Conservation (phyloP, 441 rosid species). For the Pelargonium fulgidum region DNA sequence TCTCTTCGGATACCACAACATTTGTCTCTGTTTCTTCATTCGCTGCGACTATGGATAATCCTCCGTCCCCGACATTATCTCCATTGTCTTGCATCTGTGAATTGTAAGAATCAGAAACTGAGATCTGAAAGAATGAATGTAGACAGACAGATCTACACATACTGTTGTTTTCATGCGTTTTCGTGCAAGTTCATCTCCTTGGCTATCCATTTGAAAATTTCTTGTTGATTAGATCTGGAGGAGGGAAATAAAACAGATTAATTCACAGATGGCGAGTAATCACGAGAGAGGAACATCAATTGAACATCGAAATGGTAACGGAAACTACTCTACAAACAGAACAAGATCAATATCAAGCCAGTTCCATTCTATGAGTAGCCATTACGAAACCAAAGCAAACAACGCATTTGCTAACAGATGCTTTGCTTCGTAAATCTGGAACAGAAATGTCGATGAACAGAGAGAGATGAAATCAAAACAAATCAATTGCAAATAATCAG, state of each 20-base stretch:
- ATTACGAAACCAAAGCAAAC: too few species aligned
- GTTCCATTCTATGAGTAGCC: too few species aligned
- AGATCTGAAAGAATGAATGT: slow-evolving; percentile 11
- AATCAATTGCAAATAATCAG: neutral
- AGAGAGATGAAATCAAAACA: neutral
- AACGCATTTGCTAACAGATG: too few species aligned
- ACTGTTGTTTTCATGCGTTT: slow-evolving; percentile 47
- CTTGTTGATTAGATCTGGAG: slow-evolving; percentile 13
- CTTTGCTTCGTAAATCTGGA: too few species aligned
- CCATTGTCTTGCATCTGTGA: slow-evolving; percentile 46
- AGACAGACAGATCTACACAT: slow-evolving; percentile 27
- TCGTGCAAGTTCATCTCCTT: slow-evolving; percentile 29
- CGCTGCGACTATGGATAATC: slow-evolving; percentile 32
- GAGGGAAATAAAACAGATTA: neutral
- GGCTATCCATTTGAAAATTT: slow-evolving; percentile 37
- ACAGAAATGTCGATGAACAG: neutral
- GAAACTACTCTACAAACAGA: neutral
- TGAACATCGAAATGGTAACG: neutral
- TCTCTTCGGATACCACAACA: slow-evolving; percentile 56
- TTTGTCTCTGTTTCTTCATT: slow-evolving; percentile 44
- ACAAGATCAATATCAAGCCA: neutral
- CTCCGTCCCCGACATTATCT: slow-evolving; percentile 28
- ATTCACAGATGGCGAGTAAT: neutral
- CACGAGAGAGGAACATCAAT: neutral
- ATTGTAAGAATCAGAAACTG: neutral